Evolutionary conservation across 768 basidiomycete species (phyloP), one percentile per base, ranked within the genome.

Genomic region (Podaxis rugospora): DNA sequence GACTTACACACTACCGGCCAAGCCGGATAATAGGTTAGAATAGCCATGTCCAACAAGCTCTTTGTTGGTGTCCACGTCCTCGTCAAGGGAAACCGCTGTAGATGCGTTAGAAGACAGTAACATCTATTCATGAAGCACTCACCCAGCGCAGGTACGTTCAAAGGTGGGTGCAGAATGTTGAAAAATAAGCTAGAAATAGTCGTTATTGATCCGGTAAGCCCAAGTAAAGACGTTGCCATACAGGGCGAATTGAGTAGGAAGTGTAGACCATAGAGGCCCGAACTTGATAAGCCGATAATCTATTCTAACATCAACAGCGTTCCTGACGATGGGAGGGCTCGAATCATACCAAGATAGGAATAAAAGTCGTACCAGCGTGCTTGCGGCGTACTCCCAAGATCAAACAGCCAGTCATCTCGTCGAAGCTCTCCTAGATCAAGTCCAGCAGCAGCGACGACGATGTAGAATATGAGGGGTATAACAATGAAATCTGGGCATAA

Each of bases 201-300:
- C 42, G 53, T 63, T 18, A 51, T 51, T 32, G 16, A 42, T 23
- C 13, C 18, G 6, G 11, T 51, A 10, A 39, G 5, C 4, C 42
- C 27, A 11, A 58, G 35, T 63, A 57, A 14, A 55, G 56, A 21
- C 28, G 47, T 9, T 14, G 70, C 75, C 91, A 68, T 63, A 89
- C 86, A 99, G 71, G 3, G 96, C 96, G 61, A 98, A 85, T 69
- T 98, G 96, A 1, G 95, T 98, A 3, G 96, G 95, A 68, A 99
- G 75, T 0, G 93, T 95, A 1, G 82, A 75, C 86, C 89, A 88
- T 35, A 99, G 77, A 0, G 89, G 84, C 3, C 69, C 73, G 75
- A 85, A 92, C 18, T 75, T 76, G 13, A 90, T 84, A 18, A 80
- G 77, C 13, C 69, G 68, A 63, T 84, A 81, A 68, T 95, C 91